Conservation (phyloP, 805 yeast species). For the Teunomyces gatunensis region DNA sequence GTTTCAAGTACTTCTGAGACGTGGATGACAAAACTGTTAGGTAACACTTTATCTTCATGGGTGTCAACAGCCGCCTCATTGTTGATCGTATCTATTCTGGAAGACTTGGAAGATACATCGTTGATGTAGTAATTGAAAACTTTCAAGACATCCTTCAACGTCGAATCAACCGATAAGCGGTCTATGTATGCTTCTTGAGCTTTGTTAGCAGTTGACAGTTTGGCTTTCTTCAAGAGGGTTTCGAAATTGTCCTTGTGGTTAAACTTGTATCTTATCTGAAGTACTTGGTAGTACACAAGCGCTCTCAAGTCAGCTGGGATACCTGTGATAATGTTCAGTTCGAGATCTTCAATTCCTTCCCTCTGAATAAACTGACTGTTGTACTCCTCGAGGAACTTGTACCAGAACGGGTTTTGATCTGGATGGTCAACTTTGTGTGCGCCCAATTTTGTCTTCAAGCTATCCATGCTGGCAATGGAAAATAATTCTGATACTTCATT, state of each 20-base stretch:
- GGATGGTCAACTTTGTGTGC: conserved; percentile 1
- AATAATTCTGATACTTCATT: conserved; percentile 28
- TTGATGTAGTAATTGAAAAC: conserved; percentile 32
- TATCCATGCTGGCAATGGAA: conserved; percentile 6
- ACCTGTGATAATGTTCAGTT: conserved; percentile 23
- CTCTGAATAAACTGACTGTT: conserved; percentile 10
- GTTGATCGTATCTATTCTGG: conserved; percentile 12
- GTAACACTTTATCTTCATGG: conserved; percentile 7
- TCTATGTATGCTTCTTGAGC: conserved; percentile 15
- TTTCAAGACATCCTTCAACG: conserved; percentile 23
- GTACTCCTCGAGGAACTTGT: conserved; percentile 14
- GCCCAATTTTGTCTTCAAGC: conserved; percentile 1
- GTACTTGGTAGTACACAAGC: conserved; percentile 30
- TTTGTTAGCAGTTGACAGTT: conserved; percentile 5
- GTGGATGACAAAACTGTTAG: conserved; percentile 21
- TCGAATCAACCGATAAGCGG: conserved; percentile 14
- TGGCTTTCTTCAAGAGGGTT: conserved; percentile 24
- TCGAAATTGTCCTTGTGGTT: conserved; percentile 28
- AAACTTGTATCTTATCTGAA: conserved; percentile 29
- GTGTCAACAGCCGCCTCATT: conserved; percentile 8
- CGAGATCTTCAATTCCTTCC: conserved; percentile 14
- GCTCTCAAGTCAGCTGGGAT: conserved; percentile 30
- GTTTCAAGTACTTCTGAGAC: conserved; percentile 16
- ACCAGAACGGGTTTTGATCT: conserved; percentile 17
- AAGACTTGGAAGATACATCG: conserved; percentile 16